Percentiles rank a stretch among this genome's conserved stretches.
Conservation (phyloP, 1,284 basidiomycete species). For the Ustilago shanxiensis region DNA sequence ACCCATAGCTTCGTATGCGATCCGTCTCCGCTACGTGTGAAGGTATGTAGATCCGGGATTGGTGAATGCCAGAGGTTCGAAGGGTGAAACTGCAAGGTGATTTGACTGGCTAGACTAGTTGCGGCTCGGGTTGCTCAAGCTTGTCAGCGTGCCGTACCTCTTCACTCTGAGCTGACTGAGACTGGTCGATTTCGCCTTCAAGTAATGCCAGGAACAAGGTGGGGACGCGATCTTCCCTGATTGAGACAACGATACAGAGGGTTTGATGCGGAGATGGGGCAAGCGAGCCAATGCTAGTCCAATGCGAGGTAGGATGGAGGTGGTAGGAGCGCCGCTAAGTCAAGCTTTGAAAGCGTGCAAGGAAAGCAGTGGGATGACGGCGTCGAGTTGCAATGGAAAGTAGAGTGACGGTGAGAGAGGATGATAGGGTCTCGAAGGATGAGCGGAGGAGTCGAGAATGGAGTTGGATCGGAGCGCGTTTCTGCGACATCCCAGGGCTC, state of each 20-base stretch:
- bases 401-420: background rate
- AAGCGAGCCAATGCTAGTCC: background rate
- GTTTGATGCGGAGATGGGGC: background rate
- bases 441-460: background rate
- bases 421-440: conserved; percentile 1
- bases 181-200: background rate
- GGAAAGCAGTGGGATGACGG: conserved; percentile 6
- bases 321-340: conserved; percentile 8
- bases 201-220: background rate
- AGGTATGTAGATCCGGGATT: background rate
- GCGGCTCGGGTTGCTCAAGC: background rate
- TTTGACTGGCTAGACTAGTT: background rate
- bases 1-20: conserved; percentile 51
- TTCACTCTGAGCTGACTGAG: background rate
- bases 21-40: conserved; percentile 9
- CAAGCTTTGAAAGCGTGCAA: background rate
- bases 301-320: conserved; percentile 8
- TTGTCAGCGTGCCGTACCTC: background rate
- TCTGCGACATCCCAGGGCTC: conserved; percentile 2
- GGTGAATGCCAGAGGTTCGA: background rate
- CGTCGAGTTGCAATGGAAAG: background rate
- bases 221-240: background rate
- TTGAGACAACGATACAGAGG: background rate
- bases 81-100: background rate
- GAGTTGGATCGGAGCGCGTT: conserved; percentile 5